A percentile compares a stretch with the other conserved stretches of the same genome.
Conservation (phyloP, 2,329 filamentous ascomycete species). For the Aspergillus bombycis region DNA sequence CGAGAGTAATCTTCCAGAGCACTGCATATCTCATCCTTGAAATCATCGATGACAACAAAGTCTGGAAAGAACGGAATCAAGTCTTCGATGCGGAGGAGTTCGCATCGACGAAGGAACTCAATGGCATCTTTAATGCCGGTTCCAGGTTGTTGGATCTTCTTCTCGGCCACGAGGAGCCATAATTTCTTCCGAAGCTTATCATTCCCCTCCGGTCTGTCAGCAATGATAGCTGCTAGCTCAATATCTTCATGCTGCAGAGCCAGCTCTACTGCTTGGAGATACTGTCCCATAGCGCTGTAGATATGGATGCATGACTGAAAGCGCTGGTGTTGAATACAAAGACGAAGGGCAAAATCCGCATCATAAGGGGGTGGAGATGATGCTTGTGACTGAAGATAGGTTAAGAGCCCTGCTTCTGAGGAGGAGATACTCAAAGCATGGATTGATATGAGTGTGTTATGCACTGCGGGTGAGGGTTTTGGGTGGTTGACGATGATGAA, state of each 20-base stretch:
- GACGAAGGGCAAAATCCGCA: conserved; percentile 89
- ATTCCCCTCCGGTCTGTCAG: conserved; percentile 78
- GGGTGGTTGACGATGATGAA: conserved; percentile 84
- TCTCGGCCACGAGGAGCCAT: conserved; percentile 93
- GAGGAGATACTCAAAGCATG: conserved; percentile 83
- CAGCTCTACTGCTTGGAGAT: conserved; percentile 87
- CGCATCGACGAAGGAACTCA: conserved; percentile 88
- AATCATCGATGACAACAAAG: conserved; percentile 98
- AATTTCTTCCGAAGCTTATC: conserved; percentile 84
- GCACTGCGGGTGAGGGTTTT: conserved; percentile 81
- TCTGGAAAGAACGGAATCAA: conserved; percentile 98
- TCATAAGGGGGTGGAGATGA: conserved; percentile 85
- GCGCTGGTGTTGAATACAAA: conserved; percentile 92
- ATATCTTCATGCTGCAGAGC: conserved; percentile 88
- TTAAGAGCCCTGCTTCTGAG: conserved; percentile 82
- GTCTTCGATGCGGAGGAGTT: conserved; percentile 92
- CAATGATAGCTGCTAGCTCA: conserved; percentile 85
- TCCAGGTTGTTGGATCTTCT: conserved; percentile 79
- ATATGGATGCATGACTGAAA: conserved; percentile 96
- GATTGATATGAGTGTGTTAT: conserved; percentile 96
- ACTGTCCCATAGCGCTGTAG: conserved; percentile 95
- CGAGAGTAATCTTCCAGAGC: conserved; percentile 92
- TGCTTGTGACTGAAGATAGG: conserved; percentile 88
- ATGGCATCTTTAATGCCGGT: conserved; percentile 91
- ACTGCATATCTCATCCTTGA: conserved; percentile 95